A percentile compares a stretch with the other conserved stretches of the same genome.
Conservation (phyloP, 1,284 basidiomycete species). For the Naganishia sp. region DNA sequence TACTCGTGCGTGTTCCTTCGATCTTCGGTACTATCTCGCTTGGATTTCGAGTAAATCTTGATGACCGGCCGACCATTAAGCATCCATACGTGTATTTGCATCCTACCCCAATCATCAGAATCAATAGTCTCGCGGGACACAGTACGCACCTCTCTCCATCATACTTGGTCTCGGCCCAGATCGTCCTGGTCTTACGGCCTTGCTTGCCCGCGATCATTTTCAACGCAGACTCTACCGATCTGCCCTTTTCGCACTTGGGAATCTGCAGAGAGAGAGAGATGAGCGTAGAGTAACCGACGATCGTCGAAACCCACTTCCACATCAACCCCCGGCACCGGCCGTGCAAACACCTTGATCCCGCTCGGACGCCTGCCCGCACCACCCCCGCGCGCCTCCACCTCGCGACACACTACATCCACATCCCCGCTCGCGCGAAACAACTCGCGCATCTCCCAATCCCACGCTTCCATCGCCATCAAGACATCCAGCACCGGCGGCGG, state of each 20-base stretch:
- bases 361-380: slow-evolving; percentile 21
- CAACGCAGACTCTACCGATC: slow-evolving; percentile 62
- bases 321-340: slow-evolving; percentile 58
- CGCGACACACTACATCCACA: slow-evolving; percentile 63
- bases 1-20: slow-evolving; percentile 68
- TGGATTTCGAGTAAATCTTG: slow-evolving; percentile 80
- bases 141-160: slow-evolving; percentile 72
- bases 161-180: slow-evolving; percentile 87
- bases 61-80: slow-evolving; percentile 57
- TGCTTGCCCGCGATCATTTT: slow-evolving; percentile 53
- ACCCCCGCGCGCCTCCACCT: slow-evolving; percentile 55
- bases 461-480: slow-evolving; percentile 67
- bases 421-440: slow-evolving; percentile 62
- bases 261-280: slow-evolving; percentile 57
- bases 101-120: slow-evolving; percentile 41
- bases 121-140: background rate
- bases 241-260: slow-evolving; percentile 75
- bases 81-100: slow-evolving; percentile 76
- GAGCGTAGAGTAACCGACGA: background rate
- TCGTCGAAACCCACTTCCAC: slow-evolving; percentile 58
- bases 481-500: slow-evolving; percentile 61
- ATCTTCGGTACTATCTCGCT: slow-evolving; percentile 73
- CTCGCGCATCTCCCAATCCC: slow-evolving; percentile 67
- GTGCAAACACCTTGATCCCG: slow-evolving; percentile 36
- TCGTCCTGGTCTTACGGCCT: slow-evolving; percentile 48